These are phyloP conservation scores for Aspergillus sp. DNA, from an alignment of 2,329 filamentous ascomycete genomes.

Conservation along the genomic window DNA sequence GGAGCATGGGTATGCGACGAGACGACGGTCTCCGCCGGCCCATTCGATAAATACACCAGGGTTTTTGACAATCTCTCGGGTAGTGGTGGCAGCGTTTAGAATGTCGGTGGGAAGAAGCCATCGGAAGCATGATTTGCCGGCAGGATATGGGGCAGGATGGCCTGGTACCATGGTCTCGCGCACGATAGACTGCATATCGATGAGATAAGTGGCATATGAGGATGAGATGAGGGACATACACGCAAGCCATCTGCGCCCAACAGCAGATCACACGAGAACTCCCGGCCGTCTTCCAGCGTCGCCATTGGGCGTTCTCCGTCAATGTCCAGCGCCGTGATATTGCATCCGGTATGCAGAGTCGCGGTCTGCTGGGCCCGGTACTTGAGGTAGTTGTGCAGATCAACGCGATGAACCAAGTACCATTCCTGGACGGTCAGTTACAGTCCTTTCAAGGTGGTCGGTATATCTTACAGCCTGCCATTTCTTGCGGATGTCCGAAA, in stretches of 20 bases:
- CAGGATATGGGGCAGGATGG: constrained; percentile 16
- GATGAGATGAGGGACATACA: constrained; percentile 8
- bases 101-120: constrained; percentile 23
- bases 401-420: constrained; percentile 41
- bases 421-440: constrained; percentile 18
- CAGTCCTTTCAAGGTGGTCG: neutral
- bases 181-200: constrained; percentile 19
- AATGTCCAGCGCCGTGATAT: constrained; percentile 17
- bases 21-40: constrained; percentile 39
- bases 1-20: constrained; percentile 48
- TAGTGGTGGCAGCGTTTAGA: constrained; percentile 11
- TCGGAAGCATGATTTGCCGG: constrained; percentile 25
- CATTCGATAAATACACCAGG: constrained; percentile 44
- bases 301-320: constrained; percentile 13
- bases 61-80: constrained; percentile 11
- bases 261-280: constrained; percentile 20
- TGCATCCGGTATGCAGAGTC: constrained; percentile 22
- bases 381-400: constrained; percentile 41
- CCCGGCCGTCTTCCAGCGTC: constrained; percentile 19
- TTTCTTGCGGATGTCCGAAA: constrained; percentile 12
- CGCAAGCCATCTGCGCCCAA: constrained; percentile 28
- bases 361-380: constrained; percentile 27
- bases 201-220: neutral
- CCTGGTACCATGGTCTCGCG: constrained; percentile 18
- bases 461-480: constrained; percentile 23